phyloP scores from a whole-genome alignment of 169 alveolate species.

The Toxoplasma gondii region DNA sequence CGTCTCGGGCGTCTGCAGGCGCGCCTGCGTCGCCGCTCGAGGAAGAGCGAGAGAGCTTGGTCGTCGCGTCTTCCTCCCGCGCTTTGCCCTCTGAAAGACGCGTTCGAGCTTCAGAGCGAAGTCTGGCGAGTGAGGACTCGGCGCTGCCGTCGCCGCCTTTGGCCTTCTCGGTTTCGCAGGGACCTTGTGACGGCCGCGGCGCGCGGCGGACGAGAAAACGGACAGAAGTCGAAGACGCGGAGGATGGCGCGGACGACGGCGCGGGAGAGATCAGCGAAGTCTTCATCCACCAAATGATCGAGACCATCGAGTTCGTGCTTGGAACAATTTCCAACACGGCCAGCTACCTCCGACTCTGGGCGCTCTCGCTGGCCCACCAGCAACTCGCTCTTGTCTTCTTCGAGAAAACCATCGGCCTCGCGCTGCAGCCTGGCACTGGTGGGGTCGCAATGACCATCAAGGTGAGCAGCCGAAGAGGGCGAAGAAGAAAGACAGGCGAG shows the following conservation, averaged over 20 bases:
- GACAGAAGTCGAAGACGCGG: neutral
- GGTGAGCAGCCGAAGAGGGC: neutral
- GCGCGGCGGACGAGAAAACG: neutral
- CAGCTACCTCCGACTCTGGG: constrained; percentile 98
- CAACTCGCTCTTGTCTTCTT: constrained; percentile 86
- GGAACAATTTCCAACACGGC: constrained; percentile 99
- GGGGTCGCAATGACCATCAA: neutral
- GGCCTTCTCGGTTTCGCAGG: neutral
- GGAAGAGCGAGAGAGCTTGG: neutral
- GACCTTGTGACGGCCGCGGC: neutral
- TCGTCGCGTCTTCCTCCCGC: neutral
- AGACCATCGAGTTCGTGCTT: constrained; percentile 97
- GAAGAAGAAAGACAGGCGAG: neutral
- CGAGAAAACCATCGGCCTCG: constrained; percentile 47
- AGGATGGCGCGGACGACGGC: neutral
- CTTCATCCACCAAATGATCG: constrained; percentile 82
- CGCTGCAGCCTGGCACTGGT: constrained; percentile 1
- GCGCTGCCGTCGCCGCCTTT: neutral
- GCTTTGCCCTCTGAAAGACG: neutral
- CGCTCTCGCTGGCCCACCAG: constrained; percentile 98
- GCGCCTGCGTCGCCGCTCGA: neutral
- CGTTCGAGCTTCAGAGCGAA: too few species aligned
- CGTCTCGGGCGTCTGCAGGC: neutral
- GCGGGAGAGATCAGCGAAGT: neutral
- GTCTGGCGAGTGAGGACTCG: neutral